Base-by-base conservation (phyloP, 345 rosid species). In the Citrus maxima region DNA sequence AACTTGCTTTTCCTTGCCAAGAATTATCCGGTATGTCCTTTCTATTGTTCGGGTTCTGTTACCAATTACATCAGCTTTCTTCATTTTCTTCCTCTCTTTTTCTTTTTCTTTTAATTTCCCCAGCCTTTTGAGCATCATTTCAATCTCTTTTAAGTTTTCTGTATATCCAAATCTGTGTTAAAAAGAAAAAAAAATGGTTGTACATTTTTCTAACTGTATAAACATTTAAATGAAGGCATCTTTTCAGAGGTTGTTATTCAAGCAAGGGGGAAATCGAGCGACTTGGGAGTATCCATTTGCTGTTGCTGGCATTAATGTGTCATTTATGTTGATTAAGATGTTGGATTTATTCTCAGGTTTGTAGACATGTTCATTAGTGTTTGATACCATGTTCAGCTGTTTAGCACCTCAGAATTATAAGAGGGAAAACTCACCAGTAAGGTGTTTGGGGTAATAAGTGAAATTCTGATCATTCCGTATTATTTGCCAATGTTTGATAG, bases 221-320 rank as follows among this genome's bases (percentile, higher is more conserved):
- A 86, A 78, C 84, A 77, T 81, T 77, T 88, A 84, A 83, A 88
- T 88, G 93, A 90, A 96, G 99, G 98, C 76, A 86, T 93, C 98
- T 86, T 96, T 93, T 82, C 95, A 85, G 88, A 93, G 95, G 91
- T 90, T 96, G 82, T 89, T 96, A 85, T 84, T 91, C 74, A 96
- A 96, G 90, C 89, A 90, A 90, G 91, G 86, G 63, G 99, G 98
- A 25, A 76, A 83, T 32, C 80, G 99, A 77, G 97, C 99, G 63
- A 80, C 91, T 68, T 94, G 99, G 99, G 98, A 96, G 82, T 96
- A 96, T 78, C 98, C 98, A 30, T 96, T 96, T 81, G 99, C 99
- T 22, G 99, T 90, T 82, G 99, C 99, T 67, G 99, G 99, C 82
- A 91, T 96, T 79, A 96, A 96, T 79, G 87, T 96, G 67, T 87